Evolutionary conservation across 1,139 yeast species (phyloP), one percentile per base, ranked within the genome.

Genomic region (Candida neerlandica): DNA sequence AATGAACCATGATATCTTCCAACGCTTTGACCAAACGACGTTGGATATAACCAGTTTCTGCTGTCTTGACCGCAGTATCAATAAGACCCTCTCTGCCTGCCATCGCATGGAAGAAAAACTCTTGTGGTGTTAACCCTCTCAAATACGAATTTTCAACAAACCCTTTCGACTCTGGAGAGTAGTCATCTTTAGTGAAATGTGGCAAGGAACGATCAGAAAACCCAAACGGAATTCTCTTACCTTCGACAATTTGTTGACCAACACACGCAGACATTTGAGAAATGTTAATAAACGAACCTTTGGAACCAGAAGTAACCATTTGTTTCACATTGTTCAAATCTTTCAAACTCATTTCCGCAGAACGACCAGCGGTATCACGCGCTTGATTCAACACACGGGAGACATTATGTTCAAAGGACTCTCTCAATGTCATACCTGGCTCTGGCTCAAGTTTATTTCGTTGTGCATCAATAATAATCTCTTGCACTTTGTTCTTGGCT

Each of bases 211-310:
- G 86, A 67, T 94, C 98, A 41, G 90, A 84, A 67, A 95, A 95
- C 38, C 99, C 99, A 63, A 88, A 94, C 33, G 97, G 96, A 76
- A 95, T 94, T 82, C 99, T 96, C 70, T 90, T 94, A 82, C 99
- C 99, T 75, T 94, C 99, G 44, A 95, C 99, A 73, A 96, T 94
- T 69, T 95, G 99, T 73, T 95, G 99, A 63, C 99, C 99, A 30
- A 94, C 99, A 87, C 99, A 94, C 6, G 99, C 99, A 44, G 98
- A 91, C 99, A 95, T 95, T 75, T 92, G 99, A 26, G 99, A 96
- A 69, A 95, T 94, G 69, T 95, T 95, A 69, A 95, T 95, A 69
- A 92, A 94, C 12, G 99, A 95, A 78, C 99, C 99, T 73, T 95
- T 95, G 29, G 99, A 95, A 66, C 99, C 99, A 12, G 99, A 94